These are phyloP conservation scores for Sclerospora graminicola DNA, from an alignment of 352 stramenopile species.

Conservation along the genomic window DNA sequence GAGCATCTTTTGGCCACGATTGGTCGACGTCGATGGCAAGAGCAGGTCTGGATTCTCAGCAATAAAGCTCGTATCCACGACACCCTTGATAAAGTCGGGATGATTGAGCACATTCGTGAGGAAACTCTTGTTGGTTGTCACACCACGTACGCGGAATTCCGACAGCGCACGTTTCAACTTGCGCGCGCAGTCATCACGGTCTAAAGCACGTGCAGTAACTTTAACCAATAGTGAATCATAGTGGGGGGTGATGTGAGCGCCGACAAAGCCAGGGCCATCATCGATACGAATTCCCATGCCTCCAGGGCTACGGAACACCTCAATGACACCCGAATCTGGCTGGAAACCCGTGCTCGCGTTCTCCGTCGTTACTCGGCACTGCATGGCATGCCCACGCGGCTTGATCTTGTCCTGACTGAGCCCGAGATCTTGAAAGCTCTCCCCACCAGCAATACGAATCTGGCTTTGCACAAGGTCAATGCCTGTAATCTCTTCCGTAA, in stretches of 20 bases:
- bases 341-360: conserved; percentile 91
- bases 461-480: conserved; percentile 96
- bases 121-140: conserved; percentile 94
- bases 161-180: conserved; percentile 92
- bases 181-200: conserved; percentile 85
- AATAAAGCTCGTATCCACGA: conserved; percentile 96
- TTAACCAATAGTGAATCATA: conserved; percentile 98
- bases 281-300: conserved; percentile 96
- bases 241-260: conserved; percentile 94
- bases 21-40: conserved; percentile 73
- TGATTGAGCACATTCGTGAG: conserved; percentile 92
- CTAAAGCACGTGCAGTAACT: conserved; percentile 88
- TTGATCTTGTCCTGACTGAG: conserved; percentile 92
- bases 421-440: conserved; percentile 88
- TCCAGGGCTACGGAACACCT: conserved; percentile 91
- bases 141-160: conserved; percentile 95
- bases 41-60: conserved; percentile 91
- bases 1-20: conserved; percentile 94
- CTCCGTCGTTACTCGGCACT: conserved; percentile 96
- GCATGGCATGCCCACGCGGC: conserved; percentile 91
- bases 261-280: conserved; percentile 92
- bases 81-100: conserved; percentile 89
- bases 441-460: conserved; percentile 90
- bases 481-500: conserved; percentile 89
- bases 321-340: conserved; percentile 94